Conservation (phyloP, 1,284 basidiomycete genomes). For the Tilletia indica region DNA sequence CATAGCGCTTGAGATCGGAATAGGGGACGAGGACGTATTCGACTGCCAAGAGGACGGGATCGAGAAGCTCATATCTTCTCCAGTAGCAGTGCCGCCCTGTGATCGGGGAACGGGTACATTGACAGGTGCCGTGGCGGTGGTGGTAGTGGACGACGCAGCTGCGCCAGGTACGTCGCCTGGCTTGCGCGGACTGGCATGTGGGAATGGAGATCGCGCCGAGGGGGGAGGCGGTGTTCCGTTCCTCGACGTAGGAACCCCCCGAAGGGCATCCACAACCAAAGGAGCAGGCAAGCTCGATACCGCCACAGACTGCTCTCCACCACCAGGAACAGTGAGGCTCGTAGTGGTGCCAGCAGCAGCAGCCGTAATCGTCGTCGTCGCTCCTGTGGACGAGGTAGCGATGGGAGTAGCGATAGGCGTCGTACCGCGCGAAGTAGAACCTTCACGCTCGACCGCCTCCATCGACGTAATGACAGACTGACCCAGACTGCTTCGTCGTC, state of each 20-base stretch:
- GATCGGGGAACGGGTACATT: too few species aligned
- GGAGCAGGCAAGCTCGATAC: not conserved
- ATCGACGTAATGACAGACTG: not conserved
- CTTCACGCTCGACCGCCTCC: not conserved
- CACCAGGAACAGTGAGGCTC: too few species aligned
- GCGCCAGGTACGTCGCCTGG: not conserved
- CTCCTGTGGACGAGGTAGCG: too few species aligned
- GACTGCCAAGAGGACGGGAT: not conserved
- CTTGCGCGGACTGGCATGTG: constrained; percentile 10
- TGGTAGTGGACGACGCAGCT: too few species aligned
- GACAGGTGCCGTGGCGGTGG: too few species aligned
- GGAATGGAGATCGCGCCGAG: not conserved
- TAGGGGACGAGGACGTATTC: not conserved
- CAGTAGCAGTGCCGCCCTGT: not conserved
- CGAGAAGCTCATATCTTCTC: too few species aligned
- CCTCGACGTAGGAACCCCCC: not conserved
- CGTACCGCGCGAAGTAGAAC: not conserved
- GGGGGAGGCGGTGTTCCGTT: not conserved
- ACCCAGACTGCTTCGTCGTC: not conserved
- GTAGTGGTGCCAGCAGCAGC: not conserved
- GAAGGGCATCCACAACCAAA: not conserved
- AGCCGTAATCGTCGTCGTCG: not conserved
- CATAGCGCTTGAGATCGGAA: not conserved
- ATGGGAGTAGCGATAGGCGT: not conserved
- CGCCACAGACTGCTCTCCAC: not conserved